Evolutionary conservation across 768 basidiomycete genomes (phyloP), one percentile per base, ranked within the genome.

Genomic region (Leccinum arenicola): DNA sequence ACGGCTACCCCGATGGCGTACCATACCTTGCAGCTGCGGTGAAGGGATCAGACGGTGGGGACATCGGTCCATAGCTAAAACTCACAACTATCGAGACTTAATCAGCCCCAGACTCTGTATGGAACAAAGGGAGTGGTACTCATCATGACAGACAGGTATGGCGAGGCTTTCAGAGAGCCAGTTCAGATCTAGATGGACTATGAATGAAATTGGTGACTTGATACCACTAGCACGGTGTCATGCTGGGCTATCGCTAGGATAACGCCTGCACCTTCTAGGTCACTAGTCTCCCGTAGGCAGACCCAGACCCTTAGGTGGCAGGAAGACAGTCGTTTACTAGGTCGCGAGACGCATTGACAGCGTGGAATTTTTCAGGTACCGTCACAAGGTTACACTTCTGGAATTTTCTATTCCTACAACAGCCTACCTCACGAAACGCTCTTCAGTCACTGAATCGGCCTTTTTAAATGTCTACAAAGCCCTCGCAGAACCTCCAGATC

Each of bases 401-500:
- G 33, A 27, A 27, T 27, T 6, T 33, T 4, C 25, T n/a, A 21
- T 40, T 12, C 50, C 50, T 12, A 8, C 64, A 94, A 95, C 29
- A 31, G 29, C 94, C 1, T 98, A 98, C 69, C 85, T 99, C 63
- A 98, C 96, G 0, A 90, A 92, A 65, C 88, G 97, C 10, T 91
- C 89, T 36, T 98, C 98, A 71, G 75, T 83, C 25, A 90, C 94
- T 9, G 97, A 99, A 79, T 95, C 90, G 67, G 92, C 95, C 1
- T 98, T 98, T 75, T 79, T 98, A 12, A 93, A 87, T 66, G 89
- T 95, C 19, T 98, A 98, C 81, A 98, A 98, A 72, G 85, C 96
- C 25, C 75, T 99, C 9, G 95, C 96, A 0, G 97, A 99, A 68
- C 95, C 93, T 3, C 96, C 96, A 0, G 97, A 99, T 72, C 97